phyloP scores from a whole-genome alignment of 2,329 filamentous ascomycete genomes.

The Ambrosiella xylebori region DNA sequence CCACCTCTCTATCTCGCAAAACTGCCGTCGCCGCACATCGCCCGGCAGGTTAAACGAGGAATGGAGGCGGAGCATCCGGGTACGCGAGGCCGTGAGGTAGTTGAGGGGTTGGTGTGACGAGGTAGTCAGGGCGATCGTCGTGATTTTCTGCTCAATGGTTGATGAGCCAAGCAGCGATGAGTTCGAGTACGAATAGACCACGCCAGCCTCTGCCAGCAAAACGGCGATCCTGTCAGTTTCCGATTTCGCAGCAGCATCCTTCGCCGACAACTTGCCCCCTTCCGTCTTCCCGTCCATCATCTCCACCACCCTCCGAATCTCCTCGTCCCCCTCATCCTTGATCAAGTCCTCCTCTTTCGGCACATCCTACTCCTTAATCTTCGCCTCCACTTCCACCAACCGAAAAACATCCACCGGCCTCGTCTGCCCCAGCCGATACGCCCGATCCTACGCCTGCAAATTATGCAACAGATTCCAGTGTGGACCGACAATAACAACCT shows the following conservation, averaged over 20 bases:
- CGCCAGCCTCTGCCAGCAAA: slow-evolving; percentile 72
- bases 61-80: slow-evolving; percentile 17
- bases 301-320: slow-evolving; percentile 26
- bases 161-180: slow-evolving; percentile 85
- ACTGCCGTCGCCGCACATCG: slow-evolving; percentile 62
- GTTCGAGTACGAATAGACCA: slow-evolving; percentile 93
- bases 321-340: slow-evolving; percentile 38
- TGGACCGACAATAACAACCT: slow-evolving; percentile 91
- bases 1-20: slow-evolving; percentile 67
- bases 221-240: slow-evolving; percentile 60
- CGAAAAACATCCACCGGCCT: slow-evolving; percentile 92
- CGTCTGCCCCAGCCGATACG: slow-evolving; percentile 85
- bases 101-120: slow-evolving; percentile 10
- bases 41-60: slow-evolving; percentile 50
- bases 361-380: slow-evolving; percentile 39
- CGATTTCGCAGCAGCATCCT: slow-evolving; percentile 23
- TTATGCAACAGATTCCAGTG: slow-evolving; percentile 97
- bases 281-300: neutral
- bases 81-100: slow-evolving; percentile 19
- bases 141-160: slow-evolving; percentile 71
- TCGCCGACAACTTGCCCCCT: neutral
- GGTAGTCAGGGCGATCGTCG: slow-evolving; percentile 13
- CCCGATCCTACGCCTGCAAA: slow-evolving; percentile 86
- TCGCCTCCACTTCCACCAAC: slow-evolving; percentile 65
- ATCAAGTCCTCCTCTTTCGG: slow-evolving; percentile 39